A percentile compares a stretch with the other conserved stretches of the same genome.
Conservation (phyloP, 2,329 filamentous ascomycete genomes). For the Pezicula rhizophila region DNA sequence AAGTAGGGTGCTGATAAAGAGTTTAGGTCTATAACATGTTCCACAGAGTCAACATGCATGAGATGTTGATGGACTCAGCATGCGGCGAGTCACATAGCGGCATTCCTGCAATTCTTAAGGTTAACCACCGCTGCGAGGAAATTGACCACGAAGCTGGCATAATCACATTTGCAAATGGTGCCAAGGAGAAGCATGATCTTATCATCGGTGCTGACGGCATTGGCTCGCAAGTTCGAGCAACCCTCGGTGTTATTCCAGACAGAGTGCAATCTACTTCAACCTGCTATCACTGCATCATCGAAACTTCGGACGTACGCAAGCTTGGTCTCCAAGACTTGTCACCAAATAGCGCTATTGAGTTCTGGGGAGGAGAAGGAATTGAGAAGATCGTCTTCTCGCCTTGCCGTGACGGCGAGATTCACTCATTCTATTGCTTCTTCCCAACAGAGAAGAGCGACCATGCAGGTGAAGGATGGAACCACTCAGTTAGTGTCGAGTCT, state of each 20-base stretch:
- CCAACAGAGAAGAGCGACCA: constrained; percentile 18
- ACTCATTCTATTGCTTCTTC: constrained; percentile 35
- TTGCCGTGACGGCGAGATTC: constrained; percentile 30
- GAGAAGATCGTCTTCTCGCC: constrained; percentile 35
- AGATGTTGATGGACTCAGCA: constrained; percentile 57
- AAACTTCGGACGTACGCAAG: constrained; percentile 18
- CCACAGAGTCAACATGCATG: constrained; percentile 62
- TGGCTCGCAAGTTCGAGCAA: constrained; percentile 55
- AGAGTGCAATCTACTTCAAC: constrained; percentile 30
- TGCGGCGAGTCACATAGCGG: constrained; percentile 49
- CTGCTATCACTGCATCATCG: constrained; percentile 31
- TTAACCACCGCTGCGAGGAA: constrained; percentile 38
- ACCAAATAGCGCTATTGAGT: constrained; percentile 22
- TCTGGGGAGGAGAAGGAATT: constrained; percentile 31
- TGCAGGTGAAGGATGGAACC: constrained; percentile 22
- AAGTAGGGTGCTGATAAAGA: no score
- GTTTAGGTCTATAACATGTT: constrained; percentile 44
- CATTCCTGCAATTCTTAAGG: constrained; percentile 42
- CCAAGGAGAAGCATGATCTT: constrained; percentile 27
- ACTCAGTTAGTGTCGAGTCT: constrained; percentile 41
- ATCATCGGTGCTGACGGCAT: constrained; percentile 48
- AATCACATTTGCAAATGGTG: constrained; percentile 34
- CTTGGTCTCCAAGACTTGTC: constrained; percentile 19
- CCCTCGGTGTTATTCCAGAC: constrained; percentile 44
- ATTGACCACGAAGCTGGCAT: constrained; percentile 45